phyloP scores from a whole-genome alignment of 2,329 filamentous ascomycete species.

The Graphilbum sp. region DNA sequence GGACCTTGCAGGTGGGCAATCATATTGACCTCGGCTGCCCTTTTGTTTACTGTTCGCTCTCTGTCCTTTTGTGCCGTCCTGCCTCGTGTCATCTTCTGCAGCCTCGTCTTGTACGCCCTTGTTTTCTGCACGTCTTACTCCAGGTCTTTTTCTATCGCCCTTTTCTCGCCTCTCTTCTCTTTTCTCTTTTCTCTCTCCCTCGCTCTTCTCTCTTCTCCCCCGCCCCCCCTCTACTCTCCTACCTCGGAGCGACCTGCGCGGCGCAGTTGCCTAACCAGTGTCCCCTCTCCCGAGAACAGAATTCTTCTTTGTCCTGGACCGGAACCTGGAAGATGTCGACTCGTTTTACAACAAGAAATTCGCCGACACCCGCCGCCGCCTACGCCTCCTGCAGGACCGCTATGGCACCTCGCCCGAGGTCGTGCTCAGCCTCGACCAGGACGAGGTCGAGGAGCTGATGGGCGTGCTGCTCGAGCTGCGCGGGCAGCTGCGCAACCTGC shows the following conservation, averaged over 20 bases:
- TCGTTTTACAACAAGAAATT: slow-evolving; percentile 95
- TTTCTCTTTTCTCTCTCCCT: not conserved
- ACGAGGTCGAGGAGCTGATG: slow-evolving; percentile 84
- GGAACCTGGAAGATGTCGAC: slow-evolving; percentile 94
- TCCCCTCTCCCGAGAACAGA: slow-evolving; percentile 39
- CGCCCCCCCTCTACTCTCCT: slow-evolving; percentile 2
- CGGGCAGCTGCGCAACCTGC: slow-evolving; percentile 73
- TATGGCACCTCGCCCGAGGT: slow-evolving; percentile 62
- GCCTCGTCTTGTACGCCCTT: not conserved
- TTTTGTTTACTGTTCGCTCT: not conserved
- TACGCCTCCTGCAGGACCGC: slow-evolving; percentile 74
- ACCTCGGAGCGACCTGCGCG: slow-evolving; percentile 7
- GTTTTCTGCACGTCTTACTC: not conserved
- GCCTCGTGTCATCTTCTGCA: not conserved
- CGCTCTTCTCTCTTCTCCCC: not conserved
- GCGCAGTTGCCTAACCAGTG: slow-evolving; percentile 19
- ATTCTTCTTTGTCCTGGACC: slow-evolving; percentile 92
- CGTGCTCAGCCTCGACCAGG: slow-evolving; percentile 59
- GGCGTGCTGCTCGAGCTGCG: slow-evolving; percentile 79
- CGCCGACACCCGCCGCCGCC: slow-evolving; percentile 63
- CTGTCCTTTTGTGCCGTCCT: not conserved
- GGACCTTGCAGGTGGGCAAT: slow-evolving; percentile 72
- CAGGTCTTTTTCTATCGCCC: not conserved
- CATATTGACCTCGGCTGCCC: slow-evolving; percentile 9
- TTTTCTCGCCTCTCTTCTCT: not conserved